Base-by-base conservation (phyloP, 2,329 filamentous ascomycete species). In the Cytospora chrysosperma region DNA sequence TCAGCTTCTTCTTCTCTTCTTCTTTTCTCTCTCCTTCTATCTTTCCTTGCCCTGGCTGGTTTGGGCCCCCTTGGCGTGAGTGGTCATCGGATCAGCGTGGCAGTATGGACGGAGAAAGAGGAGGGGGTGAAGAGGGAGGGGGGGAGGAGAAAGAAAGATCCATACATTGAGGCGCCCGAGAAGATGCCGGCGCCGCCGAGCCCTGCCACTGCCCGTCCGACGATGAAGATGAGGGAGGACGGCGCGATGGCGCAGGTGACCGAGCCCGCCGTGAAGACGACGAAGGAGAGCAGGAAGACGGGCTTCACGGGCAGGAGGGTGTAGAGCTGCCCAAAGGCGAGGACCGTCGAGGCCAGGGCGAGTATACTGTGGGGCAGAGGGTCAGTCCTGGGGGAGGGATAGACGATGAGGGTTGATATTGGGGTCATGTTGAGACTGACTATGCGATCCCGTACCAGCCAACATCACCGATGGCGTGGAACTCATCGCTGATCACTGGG, bases 121-220 rank as follows among this genome's bases (percentile, higher is more conserved):
- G n/a, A n/a, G n/a, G n/a, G n/a, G n/a, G n/a, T n/a, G n/a, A n/a
- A n/a, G n/a, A n/a, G 32, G 32, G 4, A 34, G 17, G 21, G 24
- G 40, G 43, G 17, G 4, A 6, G 19, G 26, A 12, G 26, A n/a
- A n/a, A n/a, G n/a, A n/a, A n/a, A n/a, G n/a, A n/a, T n/a, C n/a
- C 21, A 24, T 58, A 43, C 47, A 57, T 62, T 1, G 17, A 21
- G 19, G 32, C 49, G 2, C 75, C 75, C 0, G 73, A 73, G 9
- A 74, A 67, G 28, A 67, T 62, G 17, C 65, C 68, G 5, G 49
- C 56, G 13, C 62, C 65, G 43, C 67, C 67, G 21, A 65, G 40
- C 2, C 68, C 68, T 27, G 68, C 65, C 12, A 71, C 55, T 1
- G 67, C 69, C 15, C 69, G 66, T 13, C 69, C 69, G 4, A 70